A percentile compares a stretch with the other conserved stretches of the same genome.
Conservation (phyloP, 768 basidiomycete genomes). For the Lactifluus hygrophoroides region DNA sequence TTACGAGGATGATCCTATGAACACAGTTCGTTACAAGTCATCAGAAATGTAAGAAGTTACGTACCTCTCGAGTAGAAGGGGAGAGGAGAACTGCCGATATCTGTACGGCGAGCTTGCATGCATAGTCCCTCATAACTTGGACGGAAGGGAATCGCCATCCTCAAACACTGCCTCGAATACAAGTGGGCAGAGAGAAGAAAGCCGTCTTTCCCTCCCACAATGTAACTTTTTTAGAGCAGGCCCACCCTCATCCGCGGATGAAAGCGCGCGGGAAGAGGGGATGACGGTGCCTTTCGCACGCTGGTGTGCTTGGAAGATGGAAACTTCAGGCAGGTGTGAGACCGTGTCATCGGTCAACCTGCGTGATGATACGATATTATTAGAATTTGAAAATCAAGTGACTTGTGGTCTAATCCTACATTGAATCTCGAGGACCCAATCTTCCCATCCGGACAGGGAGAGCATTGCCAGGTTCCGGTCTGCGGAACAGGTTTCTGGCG, state of each 20-base stretch:
- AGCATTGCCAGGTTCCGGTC: slow-evolving; percentile 38
- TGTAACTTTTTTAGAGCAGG: slow-evolving; percentile 71
- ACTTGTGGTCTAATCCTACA: slow-evolving; percentile 36
- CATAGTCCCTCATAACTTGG: slow-evolving; percentile 44
- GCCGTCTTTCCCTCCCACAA: slow-evolving; percentile 66
- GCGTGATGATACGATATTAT: background rate
- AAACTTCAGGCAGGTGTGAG: slow-evolving; percentile 45
- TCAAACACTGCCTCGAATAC: slow-evolving; percentile 75
- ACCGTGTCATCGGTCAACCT: slow-evolving; percentile 41
- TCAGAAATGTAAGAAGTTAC: background rate
- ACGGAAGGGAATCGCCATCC: slow-evolving; percentile 53
- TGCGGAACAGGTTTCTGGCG: slow-evolving; percentile 47
- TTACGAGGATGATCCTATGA: slow-evolving; percentile 4
- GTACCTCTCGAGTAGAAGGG: slow-evolving; percentile 6
- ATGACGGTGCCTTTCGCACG: slow-evolving; percentile 29
- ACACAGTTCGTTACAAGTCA: background rate
- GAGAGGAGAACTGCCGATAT: slow-evolving; percentile 46
- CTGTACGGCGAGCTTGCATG: slow-evolving; percentile 48
- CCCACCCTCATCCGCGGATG: slow-evolving; percentile 75
- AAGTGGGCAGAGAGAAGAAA: slow-evolving; percentile 64
- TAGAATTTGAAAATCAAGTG: background rate
- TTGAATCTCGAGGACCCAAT: slow-evolving; percentile 48
- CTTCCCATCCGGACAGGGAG: slow-evolving; percentile 54
- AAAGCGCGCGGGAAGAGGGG: slow-evolving; percentile 52
- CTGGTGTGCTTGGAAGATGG: slow-evolving; percentile 43